Conservation (phyloP, 2,329 filamentous ascomycete species). For the Alternaria brassicae region DNA sequence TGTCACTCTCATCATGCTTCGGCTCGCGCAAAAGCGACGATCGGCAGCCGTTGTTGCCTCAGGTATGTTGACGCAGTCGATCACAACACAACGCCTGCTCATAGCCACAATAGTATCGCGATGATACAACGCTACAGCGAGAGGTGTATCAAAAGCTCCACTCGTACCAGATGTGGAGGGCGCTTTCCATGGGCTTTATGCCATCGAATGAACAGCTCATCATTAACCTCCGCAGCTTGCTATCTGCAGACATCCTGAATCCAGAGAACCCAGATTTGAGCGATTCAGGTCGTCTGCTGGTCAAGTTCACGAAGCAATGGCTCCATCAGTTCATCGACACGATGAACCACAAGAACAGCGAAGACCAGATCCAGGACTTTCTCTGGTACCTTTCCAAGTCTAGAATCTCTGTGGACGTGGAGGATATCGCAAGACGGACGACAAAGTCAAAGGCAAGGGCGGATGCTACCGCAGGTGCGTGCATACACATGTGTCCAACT, state of each 20-base stretch:
- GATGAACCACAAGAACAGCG: constrained; percentile 78
- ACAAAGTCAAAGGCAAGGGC: constrained; percentile 70
- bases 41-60: constrained; percentile 76
- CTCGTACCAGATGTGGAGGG: constrained; percentile 88
- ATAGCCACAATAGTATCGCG: constrained; percentile 63
- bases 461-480: constrained; percentile 72
- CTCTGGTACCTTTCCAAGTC: constrained; percentile 83
- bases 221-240: constrained; percentile 77
- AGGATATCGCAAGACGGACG: constrained; percentile 67
- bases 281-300: constrained; percentile 74
- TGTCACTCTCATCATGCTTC: constrained; percentile 68
- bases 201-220: constrained; percentile 87
- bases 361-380: constrained; percentile 90
- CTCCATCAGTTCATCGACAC: constrained; percentile 82
- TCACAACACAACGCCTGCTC: not conserved
- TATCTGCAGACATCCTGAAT: constrained; percentile 80
- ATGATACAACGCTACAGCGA: constrained; percentile 74
- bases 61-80: constrained; percentile 39
- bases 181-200: constrained; percentile 84
- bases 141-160: constrained; percentile 88
- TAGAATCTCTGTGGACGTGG: constrained; percentile 71
- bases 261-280: constrained; percentile 77
- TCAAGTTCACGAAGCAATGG: constrained; percentile 75
- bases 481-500: not conserved
- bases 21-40: constrained; percentile 65